A percentile compares a stretch with the other conserved stretches of the same genome.
Conservation (phyloP, 1,139 yeast genomes). For the Zygoascus meyerae region DNA sequence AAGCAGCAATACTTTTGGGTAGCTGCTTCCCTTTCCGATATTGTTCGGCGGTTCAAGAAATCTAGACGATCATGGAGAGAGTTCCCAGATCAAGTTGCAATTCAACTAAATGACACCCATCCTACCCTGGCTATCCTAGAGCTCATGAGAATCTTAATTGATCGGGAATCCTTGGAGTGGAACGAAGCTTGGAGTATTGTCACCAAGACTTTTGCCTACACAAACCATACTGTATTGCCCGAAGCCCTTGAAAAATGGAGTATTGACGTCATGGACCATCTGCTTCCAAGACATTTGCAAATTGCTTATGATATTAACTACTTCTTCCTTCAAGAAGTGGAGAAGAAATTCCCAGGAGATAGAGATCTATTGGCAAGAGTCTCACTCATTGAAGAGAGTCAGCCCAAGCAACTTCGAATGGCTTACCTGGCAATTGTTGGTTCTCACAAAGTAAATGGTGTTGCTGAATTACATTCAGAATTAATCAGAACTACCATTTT, state of each 20-base stretch:
- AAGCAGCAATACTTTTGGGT: slow-evolving; percentile 98
- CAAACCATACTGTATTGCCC: slow-evolving; percentile 91
- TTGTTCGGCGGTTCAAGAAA: slow-evolving; percentile 84
- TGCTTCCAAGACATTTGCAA: slow-evolving; percentile 89
- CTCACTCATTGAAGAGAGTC: slow-evolving; percentile 77
- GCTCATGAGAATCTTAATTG: slow-evolving; percentile 79
- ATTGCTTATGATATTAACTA: slow-evolving; percentile 83
- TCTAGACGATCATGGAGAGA: slow-evolving; percentile 71
- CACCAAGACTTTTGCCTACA: slow-evolving; percentile 76
- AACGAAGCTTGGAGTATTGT: slow-evolving; percentile 82
- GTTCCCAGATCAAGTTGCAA: slow-evolving; percentile 81
- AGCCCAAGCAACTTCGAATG: slow-evolving; percentile 83
- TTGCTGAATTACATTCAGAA: slow-evolving; percentile 91
- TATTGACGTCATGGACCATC: slow-evolving; percentile 64
- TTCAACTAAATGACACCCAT: slow-evolving; percentile 92
- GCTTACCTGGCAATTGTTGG: slow-evolving; percentile 89
- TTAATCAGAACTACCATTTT: slow-evolving; percentile 84
- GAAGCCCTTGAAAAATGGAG: slow-evolving; percentile 98
- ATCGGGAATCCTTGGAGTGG: slow-evolving; percentile 77
- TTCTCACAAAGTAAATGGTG: slow-evolving; percentile 91
- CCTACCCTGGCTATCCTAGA: slow-evolving; percentile 92
- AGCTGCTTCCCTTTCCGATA: slow-evolving; percentile 87
- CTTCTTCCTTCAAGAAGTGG: slow-evolving; percentile 71
- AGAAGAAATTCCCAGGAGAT: slow-evolving; percentile 62
- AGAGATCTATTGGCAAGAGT: slow-evolving; percentile 62